Base-by-base conservation (phyloP, 2,329 filamentous ascomycete genomes). In the Scolecobasidium constrictum region DNA sequence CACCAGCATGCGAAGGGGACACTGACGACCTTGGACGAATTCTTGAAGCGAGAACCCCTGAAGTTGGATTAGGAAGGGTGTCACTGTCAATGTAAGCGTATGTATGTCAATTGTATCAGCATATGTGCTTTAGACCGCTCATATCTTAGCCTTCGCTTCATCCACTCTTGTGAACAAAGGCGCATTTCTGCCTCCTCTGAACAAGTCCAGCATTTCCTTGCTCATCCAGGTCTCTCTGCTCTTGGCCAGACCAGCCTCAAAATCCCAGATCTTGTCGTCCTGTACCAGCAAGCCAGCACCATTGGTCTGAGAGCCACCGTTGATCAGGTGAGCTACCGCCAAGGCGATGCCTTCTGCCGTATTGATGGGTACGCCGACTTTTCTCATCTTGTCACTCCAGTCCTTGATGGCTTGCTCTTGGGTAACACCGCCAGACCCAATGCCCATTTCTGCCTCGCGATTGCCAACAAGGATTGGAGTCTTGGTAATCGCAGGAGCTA, bases 171-270 rank as follows among this genome's bases (percentile, higher is more conserved):
- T 42, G 49, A 61, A 61, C 34, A 61, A 23, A 5, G 53, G 50
- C 21, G 58, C 54, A 13, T 50, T 50, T 38, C 68, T 56, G 3
- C 68, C 68, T 17, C 66, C 63, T 31, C 66, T 52, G 45, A 71
- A 71, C 50, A 69, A 48, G 9, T 62, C 60, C 55, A 72, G 52
- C 67, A 70, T 70, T 51, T 72, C 68, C 48, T 61, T 64, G 1
- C 66, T 60, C 67, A 71, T 69, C 68, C 68, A 72, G 37, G 51
- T 49, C 46, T 59, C 59, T 45, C 68, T 60, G 16, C 54, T 57
- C 52, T 59, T 68, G 19, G 67, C 68, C 40, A 71, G 53, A 0
- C 67, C 67, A 17, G 56, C 53, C 48, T 72, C 68, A 17, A 71
- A 43, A 53, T 72, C 68, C 36, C 55, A 54, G 46, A 62, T 59